Conservation (phyloP, 169 alveolate genomes). For the Blepharisma undulans region DNA sequence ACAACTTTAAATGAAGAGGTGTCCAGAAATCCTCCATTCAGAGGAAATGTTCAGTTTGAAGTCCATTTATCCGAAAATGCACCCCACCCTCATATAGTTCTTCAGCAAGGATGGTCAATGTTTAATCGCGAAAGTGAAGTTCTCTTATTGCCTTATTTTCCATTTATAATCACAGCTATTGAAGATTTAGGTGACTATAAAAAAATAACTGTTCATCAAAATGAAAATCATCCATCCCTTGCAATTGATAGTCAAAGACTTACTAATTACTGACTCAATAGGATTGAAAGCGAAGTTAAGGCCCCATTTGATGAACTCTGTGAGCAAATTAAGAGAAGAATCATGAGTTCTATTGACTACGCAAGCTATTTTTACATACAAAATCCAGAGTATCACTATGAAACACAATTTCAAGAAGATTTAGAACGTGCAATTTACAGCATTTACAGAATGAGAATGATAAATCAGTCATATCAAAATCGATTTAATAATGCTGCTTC, state of each 20-base stretch:
- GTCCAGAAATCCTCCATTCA: background rate
- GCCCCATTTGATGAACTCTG: background rate
- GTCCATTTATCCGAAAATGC: background rate
- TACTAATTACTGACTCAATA: background rate
- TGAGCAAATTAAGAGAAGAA: background rate
- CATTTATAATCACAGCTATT: background rate
- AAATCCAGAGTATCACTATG: background rate
- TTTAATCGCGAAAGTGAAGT: background rate
- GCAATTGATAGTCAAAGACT: background rate
- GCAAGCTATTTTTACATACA: background rate
- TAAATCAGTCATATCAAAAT: background rate
- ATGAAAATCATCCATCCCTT: background rate
- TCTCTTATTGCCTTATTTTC: background rate
- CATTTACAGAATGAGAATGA: background rate
- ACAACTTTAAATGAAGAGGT: background rate
- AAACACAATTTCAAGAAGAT: background rate
- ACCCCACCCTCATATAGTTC: background rate
- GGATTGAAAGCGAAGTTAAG: background rate
- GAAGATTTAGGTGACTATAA: background rate
- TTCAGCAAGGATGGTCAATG: background rate
- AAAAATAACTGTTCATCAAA: background rate
- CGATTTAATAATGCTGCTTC: background rate
- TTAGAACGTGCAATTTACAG: background rate
- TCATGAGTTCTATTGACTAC: background rate
- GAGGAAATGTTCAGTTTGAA: background rate